Percentiles rank a stretch among this genome's conserved stretches.
Evolutionary conservation across 805 yeast species (phyloP).

Genomic region (Candida methanosorbosa): DNA sequence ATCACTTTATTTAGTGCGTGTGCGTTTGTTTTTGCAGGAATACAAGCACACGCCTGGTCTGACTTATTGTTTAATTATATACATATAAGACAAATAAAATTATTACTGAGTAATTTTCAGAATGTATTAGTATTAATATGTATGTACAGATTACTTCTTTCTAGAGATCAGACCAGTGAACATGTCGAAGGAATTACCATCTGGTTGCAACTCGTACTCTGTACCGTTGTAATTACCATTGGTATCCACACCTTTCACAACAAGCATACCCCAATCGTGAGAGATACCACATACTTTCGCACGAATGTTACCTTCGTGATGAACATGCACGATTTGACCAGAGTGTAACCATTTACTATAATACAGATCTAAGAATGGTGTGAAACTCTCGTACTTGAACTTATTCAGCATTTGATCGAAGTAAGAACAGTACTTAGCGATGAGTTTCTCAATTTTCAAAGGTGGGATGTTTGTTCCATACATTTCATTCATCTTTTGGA

Average conservation of each 20-base stretch:
- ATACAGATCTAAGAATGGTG: conserved; percentile 58
- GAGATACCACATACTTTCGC: conserved; percentile 79
- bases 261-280: conserved; percentile 71
- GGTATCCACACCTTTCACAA: conserved; percentile 58
- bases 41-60: too few species aligned
- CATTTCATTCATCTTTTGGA: conserved; percentile 49
- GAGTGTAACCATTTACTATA: conserved; percentile 83
- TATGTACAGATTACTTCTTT: conserved; percentile 24
- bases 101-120: too few species aligned
- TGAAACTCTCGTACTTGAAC: conserved; percentile 59
- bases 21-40: too few species aligned
- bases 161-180: conserved; percentile 77
- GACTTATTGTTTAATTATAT: too few species aligned
- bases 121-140: too few species aligned
- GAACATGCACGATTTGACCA: conserved; percentile 62
- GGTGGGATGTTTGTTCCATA: conserved; percentile 32
- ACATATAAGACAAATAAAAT: too few species aligned
- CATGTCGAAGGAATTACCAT: conserved; percentile 95
- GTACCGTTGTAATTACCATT: conserved; percentile 42
- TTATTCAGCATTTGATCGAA: conserved; percentile 53
- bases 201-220: conserved; percentile 76
- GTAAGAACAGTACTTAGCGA: conserved; percentile 62
- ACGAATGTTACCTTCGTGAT: conserved; percentile 28
- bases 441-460: conserved; percentile 34
- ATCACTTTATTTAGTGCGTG: too few species aligned